These are phyloP conservation scores for Nothopassalora personata DNA, from an alignment of 2,329 filamentous ascomycete genomes.

Conservation along the genomic window DNA sequence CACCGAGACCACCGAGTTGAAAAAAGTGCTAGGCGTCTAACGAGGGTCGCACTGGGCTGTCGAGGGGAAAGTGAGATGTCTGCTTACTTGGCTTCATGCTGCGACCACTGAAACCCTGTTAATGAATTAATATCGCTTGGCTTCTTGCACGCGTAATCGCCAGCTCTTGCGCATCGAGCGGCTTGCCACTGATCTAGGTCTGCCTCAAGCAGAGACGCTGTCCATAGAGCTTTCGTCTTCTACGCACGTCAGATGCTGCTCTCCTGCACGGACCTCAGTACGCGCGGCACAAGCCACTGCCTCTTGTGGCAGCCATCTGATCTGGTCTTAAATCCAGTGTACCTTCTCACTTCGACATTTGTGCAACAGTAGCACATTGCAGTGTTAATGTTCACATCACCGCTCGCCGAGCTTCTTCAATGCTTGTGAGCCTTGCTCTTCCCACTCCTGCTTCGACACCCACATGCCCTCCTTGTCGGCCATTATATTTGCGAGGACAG, in stretches of 20 bases:
- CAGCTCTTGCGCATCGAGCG: background rate
- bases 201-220: background rate
- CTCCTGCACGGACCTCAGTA: background rate
- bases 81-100: background rate
- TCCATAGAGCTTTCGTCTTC: background rate
- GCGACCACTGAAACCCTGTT: background rate
- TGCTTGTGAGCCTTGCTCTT: constrained; percentile 78
- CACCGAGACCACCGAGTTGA: constrained; percentile 30
- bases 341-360: background rate
- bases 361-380: background rate
- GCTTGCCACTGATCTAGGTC: background rate
- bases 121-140: background rate
- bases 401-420: constrained; percentile 90
- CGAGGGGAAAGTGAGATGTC: background rate
- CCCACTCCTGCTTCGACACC: constrained; percentile 96
- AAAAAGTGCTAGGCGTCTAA: constrained; percentile 22
- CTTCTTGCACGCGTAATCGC: background rate
- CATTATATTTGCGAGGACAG: constrained; percentile 97
- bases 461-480: constrained; percentile 99
- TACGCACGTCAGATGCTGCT: background rate
- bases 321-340: no score
- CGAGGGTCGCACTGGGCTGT: background rate
- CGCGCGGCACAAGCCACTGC: background rate
- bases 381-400: constrained; percentile 39
- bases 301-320: background rate